Evolutionary conservation across 2,329 filamentous ascomycete genomes (phyloP).

Genomic region (Aphanoascus verrucosus): DNA sequence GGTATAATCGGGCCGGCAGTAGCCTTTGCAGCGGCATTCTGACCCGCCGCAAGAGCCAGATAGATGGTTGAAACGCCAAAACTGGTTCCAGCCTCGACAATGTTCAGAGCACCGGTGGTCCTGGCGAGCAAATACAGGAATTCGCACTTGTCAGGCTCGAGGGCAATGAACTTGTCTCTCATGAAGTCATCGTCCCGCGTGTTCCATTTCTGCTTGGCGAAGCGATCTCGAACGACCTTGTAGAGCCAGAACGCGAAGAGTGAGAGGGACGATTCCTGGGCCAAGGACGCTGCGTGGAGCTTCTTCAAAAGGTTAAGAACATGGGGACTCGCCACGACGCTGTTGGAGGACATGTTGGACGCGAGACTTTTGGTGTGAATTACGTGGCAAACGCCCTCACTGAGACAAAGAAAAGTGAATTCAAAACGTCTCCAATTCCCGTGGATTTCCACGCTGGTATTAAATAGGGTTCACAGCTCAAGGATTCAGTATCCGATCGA

Average conservation of each 20-base stretch:
- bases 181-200: slow-evolving; percentile 31
- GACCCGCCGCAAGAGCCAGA: slow-evolving; percentile 46
- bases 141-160: slow-evolving; percentile 49
- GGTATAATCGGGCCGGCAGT: slow-evolving; percentile 7
- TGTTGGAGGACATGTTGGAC: slow-evolving; percentile 13
- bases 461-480: neutral
- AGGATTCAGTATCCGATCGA: neutral
- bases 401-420: neutral
- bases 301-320: slow-evolving; percentile 22
- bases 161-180: slow-evolving; percentile 49
- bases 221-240: slow-evolving; percentile 10
- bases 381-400: neutral
- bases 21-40: slow-evolving; percentile 32
- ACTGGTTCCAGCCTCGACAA: slow-evolving; percentile 52
- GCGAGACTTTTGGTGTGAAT: neutral
- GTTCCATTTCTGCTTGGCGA: slow-evolving; percentile 11
- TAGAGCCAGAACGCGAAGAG: slow-evolving; percentile 19
- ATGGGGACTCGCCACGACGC: slow-evolving; percentile 14
- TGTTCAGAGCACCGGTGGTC: slow-evolving; percentile 39
- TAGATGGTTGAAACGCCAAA: slow-evolving; percentile 55
- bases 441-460: neutral
- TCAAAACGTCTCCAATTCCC: neutral
- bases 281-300: slow-evolving; percentile 26
- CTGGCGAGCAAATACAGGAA: slow-evolving; percentile 47
- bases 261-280: slow-evolving; percentile 24